Evolutionary conservation across 768 basidiomycete genomes (phyloP), one percentile per base, ranked within the genome.

Genomic region (Pulveroboletus frians): DNA sequence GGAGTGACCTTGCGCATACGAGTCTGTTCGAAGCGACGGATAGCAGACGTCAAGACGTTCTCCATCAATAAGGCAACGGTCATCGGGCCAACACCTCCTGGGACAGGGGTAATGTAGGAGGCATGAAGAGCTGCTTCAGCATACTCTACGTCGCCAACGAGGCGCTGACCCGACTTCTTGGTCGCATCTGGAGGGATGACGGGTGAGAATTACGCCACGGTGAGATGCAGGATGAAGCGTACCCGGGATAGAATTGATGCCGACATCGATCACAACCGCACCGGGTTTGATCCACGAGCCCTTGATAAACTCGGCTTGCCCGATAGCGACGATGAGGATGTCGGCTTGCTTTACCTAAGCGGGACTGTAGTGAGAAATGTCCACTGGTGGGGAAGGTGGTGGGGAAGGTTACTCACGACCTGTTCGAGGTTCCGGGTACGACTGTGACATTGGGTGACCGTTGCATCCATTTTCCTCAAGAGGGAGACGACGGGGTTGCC

Each of bases 81-180:
- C 94, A 98, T 96, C n/a, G 96, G 96, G 11, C 96, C 96, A 45
- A 99, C 96, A 49, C 96, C 96, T 68, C 96, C 96, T 0, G 96
- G 96, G 21, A 99, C 96, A 18, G 96, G 96, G 0, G 96, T 99
- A 60, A 99, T 96, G 69, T 86, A 73, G 2, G 90, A 88, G 2
- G 96, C 95, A 50, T 86, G 81, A 39, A 73, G 62, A 21, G 79
- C 71, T n/a, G 91, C 94, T 6, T 85, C 76, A 8, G 76, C 75
- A 62, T 81, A 98, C 53, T 96, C 84, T 43, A 98, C 94, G 69
- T 99, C 96, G 34, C 96, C 96, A 49, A 98, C 93, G 9, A 99
- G 79, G 50, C 95, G 87, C 62, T 93, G 87, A 34, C 96, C 96
- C 13, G 90, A 87, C 71, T 98, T 98, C 71, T 93, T 97, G 54